Conservation (phyloP, 2,329 filamentous ascomycete genomes). For the Salinomyces thailandicus region DNA sequence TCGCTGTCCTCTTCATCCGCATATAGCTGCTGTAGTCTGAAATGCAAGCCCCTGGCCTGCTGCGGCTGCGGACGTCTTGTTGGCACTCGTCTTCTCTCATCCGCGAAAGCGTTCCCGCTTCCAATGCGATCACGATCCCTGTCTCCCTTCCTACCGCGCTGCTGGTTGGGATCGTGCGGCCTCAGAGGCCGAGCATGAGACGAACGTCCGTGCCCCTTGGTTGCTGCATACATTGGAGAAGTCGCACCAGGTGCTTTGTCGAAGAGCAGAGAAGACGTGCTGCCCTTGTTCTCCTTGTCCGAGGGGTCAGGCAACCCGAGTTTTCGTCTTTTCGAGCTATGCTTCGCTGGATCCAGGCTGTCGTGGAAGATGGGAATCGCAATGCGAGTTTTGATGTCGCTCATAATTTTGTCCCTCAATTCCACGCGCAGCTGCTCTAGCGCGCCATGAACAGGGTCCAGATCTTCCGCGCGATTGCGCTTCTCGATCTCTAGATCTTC, state of each 20-base stretch:
- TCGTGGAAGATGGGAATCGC: slow-evolving; percentile 71
- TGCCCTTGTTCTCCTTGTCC: slow-evolving; percentile 45
- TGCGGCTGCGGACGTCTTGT: slow-evolving; percentile 55
- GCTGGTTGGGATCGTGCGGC: slow-evolving; percentile 34
- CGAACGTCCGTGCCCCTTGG: slow-evolving; percentile 33
- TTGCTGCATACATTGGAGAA: slow-evolving; percentile 57
- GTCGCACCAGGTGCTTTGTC: slow-evolving; percentile 49
- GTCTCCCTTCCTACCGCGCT: slow-evolving; percentile 28
- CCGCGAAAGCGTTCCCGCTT: slow-evolving; percentile 37
- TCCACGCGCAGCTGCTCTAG: slow-evolving; percentile 68
- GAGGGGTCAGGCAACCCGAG: slow-evolving; percentile 63
- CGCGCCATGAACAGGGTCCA: slow-evolving; percentile 83
- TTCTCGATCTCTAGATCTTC: slow-evolving; percentile 84
- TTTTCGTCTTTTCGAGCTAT: slow-evolving; percentile 66
- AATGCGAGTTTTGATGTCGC: slow-evolving; percentile 79
- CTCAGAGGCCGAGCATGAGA: slow-evolving; percentile 30
- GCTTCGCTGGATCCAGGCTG: slow-evolving; percentile 71
- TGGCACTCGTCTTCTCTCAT: slow-evolving; percentile 50
- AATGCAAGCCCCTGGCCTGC: slow-evolving; percentile 67
- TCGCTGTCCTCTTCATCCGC: slow-evolving; percentile 69
- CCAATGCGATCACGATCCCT: slow-evolving; percentile 14
- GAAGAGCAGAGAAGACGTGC: slow-evolving; percentile 27
- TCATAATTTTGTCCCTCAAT: slow-evolving; percentile 74
- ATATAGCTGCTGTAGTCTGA: slow-evolving; percentile 61
- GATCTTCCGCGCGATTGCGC: slow-evolving; percentile 69